Conservation (phyloP, 192 early-diverging fungal genomes). For the Backusella australiensis region DNA sequence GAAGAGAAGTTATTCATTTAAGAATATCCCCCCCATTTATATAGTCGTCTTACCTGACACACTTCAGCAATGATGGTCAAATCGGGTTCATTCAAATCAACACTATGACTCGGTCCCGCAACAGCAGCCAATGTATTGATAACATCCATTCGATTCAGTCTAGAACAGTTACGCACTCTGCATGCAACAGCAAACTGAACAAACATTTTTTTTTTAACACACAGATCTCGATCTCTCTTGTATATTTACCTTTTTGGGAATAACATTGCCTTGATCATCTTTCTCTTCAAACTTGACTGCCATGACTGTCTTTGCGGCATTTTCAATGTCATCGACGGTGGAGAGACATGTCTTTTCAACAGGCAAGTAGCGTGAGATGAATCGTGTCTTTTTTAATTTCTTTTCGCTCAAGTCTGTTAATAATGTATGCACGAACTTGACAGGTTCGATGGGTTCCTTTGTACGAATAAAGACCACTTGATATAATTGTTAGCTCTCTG, state of each 20-base stretch:
- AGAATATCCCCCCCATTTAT: too few relatives aligned
- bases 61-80: constrained; percentile 57
- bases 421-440: constrained; percentile 27
- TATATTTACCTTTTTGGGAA: constrained; percentile 21
- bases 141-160: constrained; percentile 47
- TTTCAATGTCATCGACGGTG: constrained; percentile 47
- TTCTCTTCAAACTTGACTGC: constrained; percentile 42
- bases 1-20: background rate
- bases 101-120: constrained; percentile 50
- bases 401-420: constrained; percentile 24
- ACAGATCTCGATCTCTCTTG: background rate
- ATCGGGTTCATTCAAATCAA: constrained; percentile 53
- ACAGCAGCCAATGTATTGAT: constrained; percentile 44
- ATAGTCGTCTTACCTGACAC: constrained; percentile 40
- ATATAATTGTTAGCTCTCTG: background rate
- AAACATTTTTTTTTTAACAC: background rate
- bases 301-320: constrained; percentile 39
- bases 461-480: constrained; percentile 51
- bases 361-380: constrained; percentile 50
- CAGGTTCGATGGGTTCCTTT: constrained; percentile 44
- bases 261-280: constrained; percentile 29
- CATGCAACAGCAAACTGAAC: constrained; percentile 54
- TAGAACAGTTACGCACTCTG: constrained; percentile 58
- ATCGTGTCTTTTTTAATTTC: constrained; percentile 31
- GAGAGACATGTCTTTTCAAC: constrained; percentile 50